These are phyloP conservation scores for Debaryomycetaceae sp. DNA, from an alignment of 1,139 yeast species.

Conservation along the genomic window DNA sequence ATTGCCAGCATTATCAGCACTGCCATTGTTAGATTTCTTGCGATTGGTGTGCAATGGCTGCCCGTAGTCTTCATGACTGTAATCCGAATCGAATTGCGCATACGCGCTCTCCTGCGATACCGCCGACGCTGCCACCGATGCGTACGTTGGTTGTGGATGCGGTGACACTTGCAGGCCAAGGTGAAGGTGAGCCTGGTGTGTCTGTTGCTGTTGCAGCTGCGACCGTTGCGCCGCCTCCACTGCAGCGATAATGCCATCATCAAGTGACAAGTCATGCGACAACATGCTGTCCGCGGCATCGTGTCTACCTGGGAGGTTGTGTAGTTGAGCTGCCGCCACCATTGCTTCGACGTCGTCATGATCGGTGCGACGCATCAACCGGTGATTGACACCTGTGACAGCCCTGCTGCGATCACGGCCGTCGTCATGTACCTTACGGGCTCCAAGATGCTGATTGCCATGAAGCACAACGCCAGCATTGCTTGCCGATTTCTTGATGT, in stretches of 20 bases:
- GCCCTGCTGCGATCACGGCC: no score
- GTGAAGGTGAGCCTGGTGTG: slow-evolving; percentile 12
- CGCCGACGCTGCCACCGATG: slow-evolving; percentile 43
- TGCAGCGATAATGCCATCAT: slow-evolving; percentile 59
- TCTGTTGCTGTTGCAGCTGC: slow-evolving; percentile 21
- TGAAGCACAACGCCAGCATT: no score
- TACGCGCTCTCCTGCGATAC: slow-evolving; percentile 18
- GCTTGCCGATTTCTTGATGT: no score
- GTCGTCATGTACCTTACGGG: no score
- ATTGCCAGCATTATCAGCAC: slow-evolving; percentile 8
- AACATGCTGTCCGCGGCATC: slow-evolving; percentile 26
- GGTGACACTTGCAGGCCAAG: not conserved
- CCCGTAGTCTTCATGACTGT: slow-evolving; percentile 1
- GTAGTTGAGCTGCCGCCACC: slow-evolving; percentile 32
- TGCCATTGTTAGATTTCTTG: slow-evolving; percentile 9
- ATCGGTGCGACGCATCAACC: slow-evolving; percentile 11
- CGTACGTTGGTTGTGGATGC: slow-evolving; percentile 19
- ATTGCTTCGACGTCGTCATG: slow-evolving; percentile 33
- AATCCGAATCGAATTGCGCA: slow-evolving; percentile 5
- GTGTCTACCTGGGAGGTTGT: slow-evolving; percentile 27
- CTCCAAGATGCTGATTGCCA: no score
- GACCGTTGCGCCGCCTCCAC: slow-evolving; percentile 59
- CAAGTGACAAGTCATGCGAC: slow-evolving; percentile 39
- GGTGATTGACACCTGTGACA: no score
- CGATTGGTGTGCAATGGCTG: slow-evolving; percentile 6